Evolutionary conservation across 2,329 filamentous ascomycete genomes (phyloP).

Genomic region (Seiridium unicorne): DNA sequence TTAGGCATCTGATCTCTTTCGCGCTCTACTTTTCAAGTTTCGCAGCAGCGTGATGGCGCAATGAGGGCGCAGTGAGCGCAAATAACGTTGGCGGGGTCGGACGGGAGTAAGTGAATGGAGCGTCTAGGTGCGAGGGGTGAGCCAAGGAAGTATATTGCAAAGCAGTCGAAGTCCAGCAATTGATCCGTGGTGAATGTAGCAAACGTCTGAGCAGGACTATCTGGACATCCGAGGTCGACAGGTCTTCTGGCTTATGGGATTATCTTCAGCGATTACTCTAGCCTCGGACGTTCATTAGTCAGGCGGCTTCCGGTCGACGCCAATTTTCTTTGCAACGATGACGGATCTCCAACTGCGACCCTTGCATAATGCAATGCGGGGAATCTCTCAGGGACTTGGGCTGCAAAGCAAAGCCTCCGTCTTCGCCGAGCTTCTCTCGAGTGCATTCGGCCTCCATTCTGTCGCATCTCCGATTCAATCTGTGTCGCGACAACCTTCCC

Average conservation of each 20-base stretch:
- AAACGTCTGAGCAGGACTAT: not conserved
- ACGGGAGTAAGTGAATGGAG: not conserved
- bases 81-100: not conserved
- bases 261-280: constrained; percentile 8
- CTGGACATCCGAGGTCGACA: too few relatives aligned
- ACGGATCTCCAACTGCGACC: not conserved
- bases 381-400: not conserved
- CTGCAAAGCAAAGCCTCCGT: not conserved
- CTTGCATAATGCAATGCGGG: constrained; percentile 7
- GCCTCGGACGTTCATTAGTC: constrained; percentile 5
- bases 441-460: not conserved
- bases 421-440: not conserved
- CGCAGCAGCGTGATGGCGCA: not conserved
- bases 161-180: not conserved
- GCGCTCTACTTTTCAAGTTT: not conserved
- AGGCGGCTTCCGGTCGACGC: not conserved
- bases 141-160: too few relatives aligned
- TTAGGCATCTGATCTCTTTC: constrained; percentile 8
- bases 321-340: not conserved
- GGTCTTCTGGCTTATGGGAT: not conserved
- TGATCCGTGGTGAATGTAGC: not conserved
- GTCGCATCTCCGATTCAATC: too few relatives aligned
- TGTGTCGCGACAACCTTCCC: too few relatives aligned
- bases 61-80: not conserved
- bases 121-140: too few relatives aligned